Percentiles rank a stretch among this genome's conserved stretches.
phyloP scores from a whole-genome alignment of 192 early-diverging fungal species.

The Coemansia biformis region DNA sequence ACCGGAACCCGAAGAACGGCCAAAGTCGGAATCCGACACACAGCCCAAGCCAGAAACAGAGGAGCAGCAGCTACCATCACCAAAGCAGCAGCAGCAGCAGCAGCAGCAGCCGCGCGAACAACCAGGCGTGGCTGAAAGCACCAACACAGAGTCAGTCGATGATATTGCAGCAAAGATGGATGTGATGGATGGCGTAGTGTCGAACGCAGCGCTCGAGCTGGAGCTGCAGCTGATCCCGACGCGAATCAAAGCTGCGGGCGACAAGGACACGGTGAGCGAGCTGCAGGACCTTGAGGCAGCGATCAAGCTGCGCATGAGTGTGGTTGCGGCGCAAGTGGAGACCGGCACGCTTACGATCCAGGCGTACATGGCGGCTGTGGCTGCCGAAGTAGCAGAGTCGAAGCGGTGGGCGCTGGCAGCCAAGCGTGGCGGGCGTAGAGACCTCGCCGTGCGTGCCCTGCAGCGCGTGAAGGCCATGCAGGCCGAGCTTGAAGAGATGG shows the following conservation, averaged over 20 bases:
- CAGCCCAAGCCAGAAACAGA: conserved; percentile 2
- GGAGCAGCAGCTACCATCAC: neutral
- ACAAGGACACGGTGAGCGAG: conserved; percentile 7
- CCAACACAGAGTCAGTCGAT: conserved; percentile 1
- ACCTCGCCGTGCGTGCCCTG: conserved; percentile 37
- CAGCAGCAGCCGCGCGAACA: neutral
- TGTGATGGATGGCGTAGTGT: conserved; percentile 21
- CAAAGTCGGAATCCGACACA: too few species aligned
- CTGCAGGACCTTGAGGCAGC: conserved; percentile 30
- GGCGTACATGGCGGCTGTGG: conserved; percentile 33
- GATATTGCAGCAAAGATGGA: conserved; percentile 31
- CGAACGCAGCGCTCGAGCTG: conserved; percentile 42
- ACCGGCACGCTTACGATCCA: conserved; percentile 33
- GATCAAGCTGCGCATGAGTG: conserved; percentile 44
- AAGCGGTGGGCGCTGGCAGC: conserved; percentile 39
- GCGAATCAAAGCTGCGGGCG: conserved; percentile 9
- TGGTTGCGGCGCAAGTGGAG: conserved; percentile 39
- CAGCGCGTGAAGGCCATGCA: conserved; percentile 45
- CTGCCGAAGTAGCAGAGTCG: conserved; percentile 14
- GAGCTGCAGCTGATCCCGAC: conserved; percentile 36
- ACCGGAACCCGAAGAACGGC: too few species aligned
- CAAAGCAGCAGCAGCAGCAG: neutral
- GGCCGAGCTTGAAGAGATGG: conserved; percentile 37
- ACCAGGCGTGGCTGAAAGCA: too few species aligned
- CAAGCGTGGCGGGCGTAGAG: conserved; percentile 23